Conservation (phyloP, 2,329 filamentous ascomycete genomes). For the Byssochlamys sp. region DNA sequence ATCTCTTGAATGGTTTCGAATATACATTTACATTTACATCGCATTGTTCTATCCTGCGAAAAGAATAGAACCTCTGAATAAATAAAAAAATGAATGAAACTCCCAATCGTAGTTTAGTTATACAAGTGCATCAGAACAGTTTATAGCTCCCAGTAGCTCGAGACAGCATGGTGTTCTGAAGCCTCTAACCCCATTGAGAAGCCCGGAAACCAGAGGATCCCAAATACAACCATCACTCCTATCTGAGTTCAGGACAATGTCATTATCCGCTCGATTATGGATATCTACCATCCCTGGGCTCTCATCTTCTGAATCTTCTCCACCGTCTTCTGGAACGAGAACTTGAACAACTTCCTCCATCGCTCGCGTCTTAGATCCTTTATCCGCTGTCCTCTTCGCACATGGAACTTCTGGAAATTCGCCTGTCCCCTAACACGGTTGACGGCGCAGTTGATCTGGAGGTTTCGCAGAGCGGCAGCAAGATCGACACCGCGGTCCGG, state of each 20-base stretch:
- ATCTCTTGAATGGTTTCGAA: too few species aligned
- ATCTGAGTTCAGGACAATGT: not conserved
- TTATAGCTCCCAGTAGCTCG: not conserved
- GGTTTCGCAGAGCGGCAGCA: slow-evolving; percentile 16
- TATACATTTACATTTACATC: not conserved
- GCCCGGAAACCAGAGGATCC: not conserved
- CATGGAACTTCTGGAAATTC: slow-evolving; percentile 30
- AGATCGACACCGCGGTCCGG: slow-evolving; percentile 25
- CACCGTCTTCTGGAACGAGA: slow-evolving; percentile 35
- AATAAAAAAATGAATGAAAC: not conserved
- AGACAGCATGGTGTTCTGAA: not conserved
- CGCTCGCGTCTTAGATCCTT: slow-evolving; percentile 30
- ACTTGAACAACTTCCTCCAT: slow-evolving; percentile 38
- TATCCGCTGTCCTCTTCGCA: slow-evolving; percentile 31
- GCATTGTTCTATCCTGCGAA: not conserved
- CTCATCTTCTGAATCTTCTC: slow-evolving; percentile 35
- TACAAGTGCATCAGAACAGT: slow-evolving; percentile 3
- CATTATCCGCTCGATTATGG: not conserved
- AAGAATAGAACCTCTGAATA: not conserved
- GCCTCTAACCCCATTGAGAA: not conserved
- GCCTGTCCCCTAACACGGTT: slow-evolving; percentile 27
- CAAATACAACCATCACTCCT: not conserved
- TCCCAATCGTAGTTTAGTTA: slow-evolving; percentile 2
- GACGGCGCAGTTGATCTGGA: slow-evolving; percentile 16
- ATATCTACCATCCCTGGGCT: slow-evolving; percentile 36